phyloP scores from a whole-genome alignment of 148 eudicot genomes.

The Camellia japonica region DNA sequence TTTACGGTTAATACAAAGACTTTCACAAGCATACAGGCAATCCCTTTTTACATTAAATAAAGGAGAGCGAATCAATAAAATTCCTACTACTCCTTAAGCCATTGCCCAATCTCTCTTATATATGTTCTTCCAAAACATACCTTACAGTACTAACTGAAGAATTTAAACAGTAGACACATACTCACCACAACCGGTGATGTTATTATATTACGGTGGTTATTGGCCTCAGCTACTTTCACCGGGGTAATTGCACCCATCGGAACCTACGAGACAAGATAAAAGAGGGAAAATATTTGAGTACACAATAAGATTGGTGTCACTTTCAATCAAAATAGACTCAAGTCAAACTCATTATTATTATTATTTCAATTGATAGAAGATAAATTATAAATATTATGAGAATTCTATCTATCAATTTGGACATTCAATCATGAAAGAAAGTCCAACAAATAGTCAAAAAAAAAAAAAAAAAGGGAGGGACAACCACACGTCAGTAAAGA shows the following conservation, averaged over 20 bases:
- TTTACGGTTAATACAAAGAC: too few species aligned
- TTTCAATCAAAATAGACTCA: background rate
- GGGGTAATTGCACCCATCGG: slow-evolving; percentile 21
- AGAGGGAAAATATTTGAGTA: background rate
- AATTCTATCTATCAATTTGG: too few species aligned
- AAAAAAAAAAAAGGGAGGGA: too few species aligned
- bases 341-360: too few species aligned
- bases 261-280: slow-evolving; percentile 9
- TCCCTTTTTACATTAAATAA: background rate
- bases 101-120: background rate
- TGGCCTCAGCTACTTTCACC: slow-evolving; percentile 8
- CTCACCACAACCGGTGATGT: background rate
- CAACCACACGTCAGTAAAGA: too few species aligned
- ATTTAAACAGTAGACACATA: background rate
- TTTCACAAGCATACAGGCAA: background rate
- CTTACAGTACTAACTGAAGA: background rate
- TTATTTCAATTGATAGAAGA: too few species aligned
- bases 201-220: background rate
- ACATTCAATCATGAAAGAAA: too few species aligned
- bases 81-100: background rate
- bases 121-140: background rate
- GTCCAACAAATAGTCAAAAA: too few species aligned
- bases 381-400: too few species aligned
- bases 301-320: background rate
- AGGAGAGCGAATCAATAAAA: background rate